Evolutionary conservation across 192 early-diverging fungal species (phyloP).

Genomic region (Phycomyces nitens): DNA sequence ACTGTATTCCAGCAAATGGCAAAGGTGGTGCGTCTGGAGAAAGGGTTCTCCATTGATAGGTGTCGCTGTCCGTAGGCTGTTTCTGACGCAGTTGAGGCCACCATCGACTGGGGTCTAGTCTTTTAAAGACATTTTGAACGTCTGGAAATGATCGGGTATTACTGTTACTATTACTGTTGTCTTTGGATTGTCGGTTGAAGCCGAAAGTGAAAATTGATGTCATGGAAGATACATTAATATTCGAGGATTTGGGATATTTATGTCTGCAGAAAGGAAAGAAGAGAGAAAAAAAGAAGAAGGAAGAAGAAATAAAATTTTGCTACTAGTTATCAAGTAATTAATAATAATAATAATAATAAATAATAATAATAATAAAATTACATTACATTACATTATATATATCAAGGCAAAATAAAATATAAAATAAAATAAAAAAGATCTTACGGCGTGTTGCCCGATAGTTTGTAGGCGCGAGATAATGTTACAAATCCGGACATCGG

Average conservation of each 20-base stretch:
- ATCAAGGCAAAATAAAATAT: background rate
- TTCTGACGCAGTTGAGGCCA: slow-evolving; percentile 10
- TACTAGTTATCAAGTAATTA: background rate
- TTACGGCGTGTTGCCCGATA: background rate
- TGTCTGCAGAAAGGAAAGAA: background rate
- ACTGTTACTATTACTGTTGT: background rate
- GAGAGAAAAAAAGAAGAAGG: background rate
- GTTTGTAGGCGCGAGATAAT: background rate
- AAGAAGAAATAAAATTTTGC: slow-evolving; percentile 6
- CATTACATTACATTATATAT: background rate
- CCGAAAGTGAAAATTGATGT: no score
- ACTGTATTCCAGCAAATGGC: slow-evolving; percentile 9
- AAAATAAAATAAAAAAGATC: no score
- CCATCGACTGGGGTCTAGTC: slow-evolving; percentile 3
- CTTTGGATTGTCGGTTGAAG: background rate
- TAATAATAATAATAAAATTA: background rate
- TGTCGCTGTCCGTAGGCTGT: background rate
- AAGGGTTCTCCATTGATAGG: slow-evolving; percentile 24
- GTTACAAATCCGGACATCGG: background rate
- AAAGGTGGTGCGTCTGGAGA: slow-evolving; percentile 31
- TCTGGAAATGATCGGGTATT: background rate
- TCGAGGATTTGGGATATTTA: slow-evolving; percentile 5
- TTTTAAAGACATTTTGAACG: background rate
- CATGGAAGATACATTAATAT: no score
- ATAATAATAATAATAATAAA: background rate